A percentile compares a stretch with the other conserved stretches of the same genome.
These are phyloP conservation scores for Scheffersomyces parashehatae DNA, from an alignment of 1,139 yeast species.

Conservation along the genomic window DNA sequence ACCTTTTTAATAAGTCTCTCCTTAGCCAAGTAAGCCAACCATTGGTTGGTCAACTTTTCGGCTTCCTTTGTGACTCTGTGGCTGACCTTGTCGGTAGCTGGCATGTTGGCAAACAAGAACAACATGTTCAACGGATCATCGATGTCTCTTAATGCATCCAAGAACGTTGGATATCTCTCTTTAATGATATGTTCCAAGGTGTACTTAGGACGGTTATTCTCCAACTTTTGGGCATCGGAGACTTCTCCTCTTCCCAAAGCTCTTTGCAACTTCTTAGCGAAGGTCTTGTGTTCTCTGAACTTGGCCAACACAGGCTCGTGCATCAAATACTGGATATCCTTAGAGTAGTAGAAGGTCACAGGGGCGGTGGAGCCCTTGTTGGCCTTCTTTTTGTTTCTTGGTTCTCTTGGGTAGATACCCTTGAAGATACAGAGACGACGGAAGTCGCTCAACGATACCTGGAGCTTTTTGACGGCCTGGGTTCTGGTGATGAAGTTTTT, in stretches of 20 bases:
- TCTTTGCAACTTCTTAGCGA: slow-evolving; percentile 84
- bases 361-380: slow-evolving; percentile 97
- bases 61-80: slow-evolving; percentile 85
- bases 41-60: slow-evolving; percentile 82
- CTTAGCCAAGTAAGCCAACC: slow-evolving; percentile 92
- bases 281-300: slow-evolving; percentile 94
- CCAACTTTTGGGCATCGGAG: slow-evolving; percentile 82
- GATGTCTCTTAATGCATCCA: slow-evolving; percentile 88
- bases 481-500: slow-evolving; percentile 92
- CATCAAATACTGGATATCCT: slow-evolving; percentile 90
- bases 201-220: slow-evolving; percentile 77
- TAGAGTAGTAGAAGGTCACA: slow-evolving; percentile 88
- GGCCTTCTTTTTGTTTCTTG: slow-evolving; percentile 93
- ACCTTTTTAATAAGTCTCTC: slow-evolving; percentile 83
- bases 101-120: slow-evolving; percentile 90
- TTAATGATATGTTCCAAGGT: slow-evolving; percentile 87
- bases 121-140: slow-evolving; percentile 97
- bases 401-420: slow-evolving; percentile 96
- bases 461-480: slow-evolving; percentile 90
- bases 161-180: slow-evolving; percentile 93
- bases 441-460: slow-evolving; percentile 95
- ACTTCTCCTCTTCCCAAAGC: slow-evolving; percentile 94
- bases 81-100: slow-evolving; percentile 84
- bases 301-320: slow-evolving; percentile 93
- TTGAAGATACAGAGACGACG: slow-evolving; percentile 96